Base-by-base conservation (phyloP, 345 rosid species). In the Citrus trifoliata region DNA sequence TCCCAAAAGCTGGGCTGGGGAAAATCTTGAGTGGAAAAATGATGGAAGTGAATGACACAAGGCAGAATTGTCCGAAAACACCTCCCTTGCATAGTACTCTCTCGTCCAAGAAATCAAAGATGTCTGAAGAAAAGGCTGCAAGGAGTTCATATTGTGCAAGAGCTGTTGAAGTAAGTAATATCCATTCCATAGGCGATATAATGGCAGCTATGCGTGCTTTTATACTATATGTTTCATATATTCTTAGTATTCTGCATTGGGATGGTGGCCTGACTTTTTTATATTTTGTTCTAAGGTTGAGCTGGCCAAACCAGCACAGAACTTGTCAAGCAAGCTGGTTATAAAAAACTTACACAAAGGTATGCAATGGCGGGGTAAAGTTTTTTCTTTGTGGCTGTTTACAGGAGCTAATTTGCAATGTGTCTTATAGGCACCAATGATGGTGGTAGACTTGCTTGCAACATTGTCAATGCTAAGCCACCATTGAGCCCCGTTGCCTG, bases 341-440 rank as follows among this genome's bases (percentile, higher is more conserved):
- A 83, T 64, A 24, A 82, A 81, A 74, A 72, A 32, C 74, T 74
- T 79, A 33, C 40, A 59, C 24, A 90, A 89, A 95, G 98, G 98
- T 95, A 90, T 80, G 84, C 51, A 70, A 73, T 83, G 70, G 82
- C 81, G 48, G 83, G 70, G 68, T 86, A 59, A 46, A 70, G 27
- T 83, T 86, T 87, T 81, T 86, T 75, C 87, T 75, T 83, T 85
- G 51, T 74, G 83, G 80, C 76, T 80, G 76, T 68, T 70, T 74
- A 21, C 58, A 22, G 74, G 82, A 56, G 82, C 81, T 83, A 78
- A 83, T 78, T 70, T 74, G 53, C 30, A 28, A 33, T 72, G 53
- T 69, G 74, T 78, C 74, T 81, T 73, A 32, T 70, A 85, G 84
- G 83, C 75, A 73, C 63, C 35, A 10, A 53, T 81, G 46, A 61